A percentile compares a stretch with the other conserved stretches of the same genome.
Conservation (phyloP, 2,329 filamentous ascomycete species). For the Trichoderma hamatum region DNA sequence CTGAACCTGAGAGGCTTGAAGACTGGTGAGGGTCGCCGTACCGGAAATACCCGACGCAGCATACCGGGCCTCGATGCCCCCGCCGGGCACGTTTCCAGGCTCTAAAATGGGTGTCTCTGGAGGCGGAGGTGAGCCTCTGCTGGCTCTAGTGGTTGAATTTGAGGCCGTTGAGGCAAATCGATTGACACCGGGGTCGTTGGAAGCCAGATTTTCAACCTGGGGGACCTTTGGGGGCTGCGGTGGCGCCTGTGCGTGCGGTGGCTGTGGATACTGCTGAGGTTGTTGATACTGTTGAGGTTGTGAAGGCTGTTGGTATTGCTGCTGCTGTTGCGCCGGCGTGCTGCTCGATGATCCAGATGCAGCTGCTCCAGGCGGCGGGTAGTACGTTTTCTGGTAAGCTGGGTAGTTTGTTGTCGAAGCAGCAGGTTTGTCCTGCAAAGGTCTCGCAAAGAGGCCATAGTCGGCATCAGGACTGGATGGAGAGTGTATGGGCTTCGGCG, state of each 20-base stretch:
- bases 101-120: constrained; percentile 87
- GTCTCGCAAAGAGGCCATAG: constrained; percentile 77
- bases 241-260: constrained; percentile 31
- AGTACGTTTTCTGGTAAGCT: constrained; percentile 60
- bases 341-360: constrained; percentile 40
- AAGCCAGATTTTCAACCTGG: constrained; percentile 34
- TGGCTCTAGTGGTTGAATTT: constrained; percentile 88
- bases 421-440: constrained; percentile 48
- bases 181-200: constrained; percentile 57
- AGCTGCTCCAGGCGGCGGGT: constrained; percentile 58
- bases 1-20: constrained; percentile 62
- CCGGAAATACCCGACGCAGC: constrained; percentile 89
- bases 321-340: constrained; percentile 29
- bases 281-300: constrained; percentile 2
- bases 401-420: constrained; percentile 48
- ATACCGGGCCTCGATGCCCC: constrained; percentile 88
- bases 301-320: constrained; percentile 14
- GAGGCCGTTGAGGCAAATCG: constrained; percentile 81
- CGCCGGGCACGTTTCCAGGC: constrained; percentile 69
- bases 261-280: constrained; percentile 2
- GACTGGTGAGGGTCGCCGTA: constrained; percentile 75
- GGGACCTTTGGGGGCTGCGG: constrained; percentile 30
- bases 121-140: constrained; percentile 88
- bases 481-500: constrained; percentile 79
- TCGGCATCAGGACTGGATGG: constrained; percentile 77